Conservation (phyloP, 1,284 basidiomycete species). For the Macrocybe sp. region DNA sequence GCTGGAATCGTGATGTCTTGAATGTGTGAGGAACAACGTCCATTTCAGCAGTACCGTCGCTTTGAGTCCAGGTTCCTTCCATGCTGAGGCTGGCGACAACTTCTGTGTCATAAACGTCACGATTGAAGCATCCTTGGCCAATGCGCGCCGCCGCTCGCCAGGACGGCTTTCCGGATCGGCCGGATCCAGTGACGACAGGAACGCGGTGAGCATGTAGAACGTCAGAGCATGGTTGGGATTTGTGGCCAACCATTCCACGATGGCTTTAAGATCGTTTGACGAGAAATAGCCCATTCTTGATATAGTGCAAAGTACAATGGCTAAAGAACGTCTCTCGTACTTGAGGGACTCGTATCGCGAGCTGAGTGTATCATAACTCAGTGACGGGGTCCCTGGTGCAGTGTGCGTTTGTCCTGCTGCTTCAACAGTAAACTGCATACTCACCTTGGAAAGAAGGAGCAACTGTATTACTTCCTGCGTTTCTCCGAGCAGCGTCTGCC, state of each 20-base stretch:
- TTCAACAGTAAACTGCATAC: constrained; percentile 7
- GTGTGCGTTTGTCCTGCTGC: background rate
- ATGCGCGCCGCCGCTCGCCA: constrained; percentile 37
- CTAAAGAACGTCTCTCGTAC: constrained; percentile 66
- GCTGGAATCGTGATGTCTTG: constrained; percentile 60
- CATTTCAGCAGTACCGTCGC: constrained; percentile 80
- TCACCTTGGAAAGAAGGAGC: constrained; percentile 50
- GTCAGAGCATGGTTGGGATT: constrained; percentile 64
- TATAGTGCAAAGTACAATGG: constrained; percentile 56
- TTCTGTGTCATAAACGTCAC: constrained; percentile 55
- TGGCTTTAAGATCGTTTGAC: constrained; percentile 50
- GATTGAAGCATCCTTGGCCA: constrained; percentile 41
- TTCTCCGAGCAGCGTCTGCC: constrained; percentile 53
- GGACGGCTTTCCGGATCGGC: constrained; percentile 47
- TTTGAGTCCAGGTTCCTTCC: constrained; percentile 75
- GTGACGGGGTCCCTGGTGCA: constrained; percentile 33
- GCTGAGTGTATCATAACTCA: constrained; percentile 62
- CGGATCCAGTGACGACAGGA: constrained; percentile 67
- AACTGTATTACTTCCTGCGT: constrained; percentile 57
- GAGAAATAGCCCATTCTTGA: constrained; percentile 60
- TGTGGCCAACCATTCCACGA: constrained; percentile 64
- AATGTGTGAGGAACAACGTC: constrained; percentile 80
- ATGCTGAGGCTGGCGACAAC: constrained; percentile 45
- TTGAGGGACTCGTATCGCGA: constrained; percentile 67
- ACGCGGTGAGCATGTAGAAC: constrained; percentile 66